Percentiles rank a stretch among this genome's conserved stretches.
phyloP scores from a whole-genome alignment of 176 grass and related monocot species.

The Paspalum notatum region DNA sequence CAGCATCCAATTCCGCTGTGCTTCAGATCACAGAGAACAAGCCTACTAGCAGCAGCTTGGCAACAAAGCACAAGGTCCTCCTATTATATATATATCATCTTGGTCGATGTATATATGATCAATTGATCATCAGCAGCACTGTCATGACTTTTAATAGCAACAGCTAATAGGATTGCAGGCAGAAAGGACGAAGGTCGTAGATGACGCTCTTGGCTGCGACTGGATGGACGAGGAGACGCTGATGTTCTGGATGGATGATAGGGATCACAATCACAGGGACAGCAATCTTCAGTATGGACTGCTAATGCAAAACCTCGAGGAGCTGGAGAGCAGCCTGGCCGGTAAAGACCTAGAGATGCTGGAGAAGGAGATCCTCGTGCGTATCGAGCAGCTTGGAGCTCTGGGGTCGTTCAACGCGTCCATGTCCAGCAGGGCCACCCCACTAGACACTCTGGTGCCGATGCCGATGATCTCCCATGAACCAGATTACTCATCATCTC shows the following conservation, averaged over 20 bases:
- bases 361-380: slow-evolving; percentile 65
- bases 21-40: slow-evolving; percentile 47
- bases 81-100: neutral
- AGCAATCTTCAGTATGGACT: slow-evolving; percentile 48
- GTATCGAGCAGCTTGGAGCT: slow-evolving; percentile 66
- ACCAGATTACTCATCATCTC: slow-evolving; percentile 23
- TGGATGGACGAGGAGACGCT: slow-evolving; percentile 32
- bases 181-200: slow-evolving; percentile 32
- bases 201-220: slow-evolving; percentile 27
- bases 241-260: slow-evolving; percentile 42
- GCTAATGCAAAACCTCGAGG: slow-evolving; percentile 74
- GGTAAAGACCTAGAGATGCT: slow-evolving; percentile 52
- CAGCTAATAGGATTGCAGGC: neutral
- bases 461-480: slow-evolving; percentile 1
- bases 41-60: neutral
- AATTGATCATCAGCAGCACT: no score
- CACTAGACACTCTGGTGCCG: slow-evolving; percentile 21
- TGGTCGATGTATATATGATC: no score
- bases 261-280: slow-evolving; percentile 1
- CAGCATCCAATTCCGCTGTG: slow-evolving; percentile 12
- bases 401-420: slow-evolving; percentile 53
- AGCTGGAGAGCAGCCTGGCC: slow-evolving; percentile 61
- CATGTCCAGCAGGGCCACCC: slow-evolving; percentile 32
- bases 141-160: no score
- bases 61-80: slow-evolving; percentile 30